Conservation (phyloP, 176 grass and related monocot genomes). For the Oropetium thomaeum region DNA sequence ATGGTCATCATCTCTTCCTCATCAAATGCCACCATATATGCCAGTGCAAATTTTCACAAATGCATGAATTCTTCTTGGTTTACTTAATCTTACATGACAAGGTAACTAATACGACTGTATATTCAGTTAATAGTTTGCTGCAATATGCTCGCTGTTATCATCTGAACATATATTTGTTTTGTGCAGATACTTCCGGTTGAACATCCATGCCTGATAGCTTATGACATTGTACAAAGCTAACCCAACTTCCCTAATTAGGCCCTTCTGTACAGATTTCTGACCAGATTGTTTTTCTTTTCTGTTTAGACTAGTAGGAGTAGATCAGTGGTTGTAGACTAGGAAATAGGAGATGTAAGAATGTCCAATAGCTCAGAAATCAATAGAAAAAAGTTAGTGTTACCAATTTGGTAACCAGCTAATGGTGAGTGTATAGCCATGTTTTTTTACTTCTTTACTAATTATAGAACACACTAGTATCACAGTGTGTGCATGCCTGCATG, state of each 20-base stretch:
- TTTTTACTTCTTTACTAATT: not conserved
- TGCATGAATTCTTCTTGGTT: constrained; percentile 34
- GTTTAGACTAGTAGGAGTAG: constrained; percentile 53
- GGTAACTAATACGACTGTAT: constrained; percentile 13
- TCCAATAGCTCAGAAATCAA: constrained; percentile 27
- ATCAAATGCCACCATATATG: not conserved
- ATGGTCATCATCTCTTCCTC: constrained; percentile 6
- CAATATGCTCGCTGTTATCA: constrained; percentile 4
- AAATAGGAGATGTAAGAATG: constrained; percentile 26
- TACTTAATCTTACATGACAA: constrained; percentile 7
- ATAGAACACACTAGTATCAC: too few relatives aligned
- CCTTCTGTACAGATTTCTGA: constrained; percentile 46
- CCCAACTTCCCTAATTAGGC: constrained; percentile 28
- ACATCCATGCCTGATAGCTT: constrained; percentile 13
- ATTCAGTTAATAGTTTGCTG: not conserved
- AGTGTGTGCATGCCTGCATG: too few relatives aligned
- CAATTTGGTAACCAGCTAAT: constrained; percentile 17
- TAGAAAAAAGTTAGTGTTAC: constrained; percentile 39
- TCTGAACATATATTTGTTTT: constrained; percentile 6
- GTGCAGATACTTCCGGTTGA: constrained; percentile 23
- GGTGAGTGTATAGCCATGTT: constrained; percentile 17
- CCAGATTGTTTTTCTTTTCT: constrained; percentile 18
- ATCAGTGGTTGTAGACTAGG: constrained; percentile 46
- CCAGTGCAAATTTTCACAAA: constrained; percentile 26
- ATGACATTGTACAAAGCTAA: constrained; percentile 58